Evolutionary conservation across 2,329 filamentous ascomycete species (phyloP).

Genomic region (Eutypella sp.): DNA sequence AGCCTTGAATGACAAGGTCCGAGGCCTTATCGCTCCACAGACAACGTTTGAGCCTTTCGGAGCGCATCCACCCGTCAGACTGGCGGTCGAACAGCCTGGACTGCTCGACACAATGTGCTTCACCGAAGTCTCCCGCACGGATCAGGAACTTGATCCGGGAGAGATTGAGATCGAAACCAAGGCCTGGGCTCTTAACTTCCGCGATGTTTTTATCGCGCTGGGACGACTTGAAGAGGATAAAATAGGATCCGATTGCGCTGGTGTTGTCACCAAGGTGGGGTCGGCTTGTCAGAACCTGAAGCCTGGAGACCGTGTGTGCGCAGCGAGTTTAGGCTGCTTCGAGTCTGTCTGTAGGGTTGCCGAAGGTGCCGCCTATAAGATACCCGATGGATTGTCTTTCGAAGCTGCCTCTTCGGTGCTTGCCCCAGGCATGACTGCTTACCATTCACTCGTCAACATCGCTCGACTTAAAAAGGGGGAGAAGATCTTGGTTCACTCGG

Average conservation of each 20-base stretch:
- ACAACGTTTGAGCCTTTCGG: too few relatives aligned
- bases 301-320: slow-evolving; percentile 8
- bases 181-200: too few relatives aligned
- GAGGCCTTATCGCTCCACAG: too few relatives aligned
- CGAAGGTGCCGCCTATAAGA: slow-evolving; percentile 1
- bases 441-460: slow-evolving; percentile 12
- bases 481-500: slow-evolving; percentile 14
- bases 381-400: slow-evolving; percentile 8
- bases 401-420: slow-evolving; percentile 11
- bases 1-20: too few relatives aligned
- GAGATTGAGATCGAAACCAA: neutral
- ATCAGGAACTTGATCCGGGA: too few relatives aligned
- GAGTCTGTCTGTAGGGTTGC: neutral
- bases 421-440: slow-evolving; percentile 9
- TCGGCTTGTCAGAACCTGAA: slow-evolving; percentile 2
- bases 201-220: slow-evolving; percentile 1
- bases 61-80: too few relatives aligned
- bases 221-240: slow-evolving; percentile 4
- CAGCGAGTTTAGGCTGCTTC: neutral
- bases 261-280: slow-evolving; percentile 3
- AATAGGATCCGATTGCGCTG: slow-evolving; percentile 9
- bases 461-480: slow-evolving; percentile 13
- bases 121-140: too few relatives aligned
- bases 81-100: too few relatives aligned
- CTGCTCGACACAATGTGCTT: too few relatives aligned